Conservation (phyloP, 2,329 filamentous ascomycete genomes). For the Cercospora canescens region DNA sequence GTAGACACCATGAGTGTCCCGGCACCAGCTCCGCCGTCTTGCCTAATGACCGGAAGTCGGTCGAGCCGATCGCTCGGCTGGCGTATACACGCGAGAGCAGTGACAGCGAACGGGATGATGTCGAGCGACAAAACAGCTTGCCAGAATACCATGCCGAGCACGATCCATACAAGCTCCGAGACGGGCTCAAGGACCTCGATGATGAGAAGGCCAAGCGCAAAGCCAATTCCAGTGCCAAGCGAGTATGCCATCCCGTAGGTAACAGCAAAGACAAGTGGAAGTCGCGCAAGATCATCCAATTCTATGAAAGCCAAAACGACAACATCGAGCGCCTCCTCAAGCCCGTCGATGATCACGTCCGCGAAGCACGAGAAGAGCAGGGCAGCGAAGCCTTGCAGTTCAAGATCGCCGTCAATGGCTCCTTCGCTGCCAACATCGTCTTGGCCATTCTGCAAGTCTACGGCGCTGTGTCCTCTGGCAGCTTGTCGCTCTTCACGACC, state of each 20-base stretch:
- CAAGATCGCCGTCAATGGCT: conserved; percentile 66
- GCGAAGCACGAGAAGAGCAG: conserved; percentile 76
- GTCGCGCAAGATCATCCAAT: conserved; percentile 66
- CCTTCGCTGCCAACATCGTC: conserved; percentile 76
- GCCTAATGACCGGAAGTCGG: conserved; percentile 26
- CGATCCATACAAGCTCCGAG: conserved; percentile 80
- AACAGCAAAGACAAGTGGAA: conserved; percentile 44
- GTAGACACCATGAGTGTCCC: conserved; percentile 24
- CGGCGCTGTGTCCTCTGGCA: conserved; percentile 80
- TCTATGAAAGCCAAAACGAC: conserved; percentile 90
- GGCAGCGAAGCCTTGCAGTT: conserved; percentile 78
- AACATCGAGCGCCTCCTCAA: conserved; percentile 91
- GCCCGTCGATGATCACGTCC: conserved; percentile 85
- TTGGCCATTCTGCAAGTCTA: conserved; percentile 84
- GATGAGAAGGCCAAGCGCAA: conserved; percentile 74
- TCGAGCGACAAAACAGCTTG: conserved; percentile 50
- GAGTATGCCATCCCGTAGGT: conserved; percentile 48
- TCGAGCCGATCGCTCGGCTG: conserved; percentile 36
- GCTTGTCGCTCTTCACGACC: conserved; percentile 94
- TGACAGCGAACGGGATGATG: conserved; percentile 34
- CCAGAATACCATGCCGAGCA: conserved; percentile 63
- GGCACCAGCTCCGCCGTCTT: conserved; percentile 27
- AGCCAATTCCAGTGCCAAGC: conserved; percentile 78
- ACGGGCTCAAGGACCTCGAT: conserved; percentile 71
- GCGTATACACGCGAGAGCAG: conserved; percentile 34